Evolutionary conservation across 345 rosid species (phyloP), one percentile per base, ranked within the genome.

Genomic region (Boechera stricta): DNA sequence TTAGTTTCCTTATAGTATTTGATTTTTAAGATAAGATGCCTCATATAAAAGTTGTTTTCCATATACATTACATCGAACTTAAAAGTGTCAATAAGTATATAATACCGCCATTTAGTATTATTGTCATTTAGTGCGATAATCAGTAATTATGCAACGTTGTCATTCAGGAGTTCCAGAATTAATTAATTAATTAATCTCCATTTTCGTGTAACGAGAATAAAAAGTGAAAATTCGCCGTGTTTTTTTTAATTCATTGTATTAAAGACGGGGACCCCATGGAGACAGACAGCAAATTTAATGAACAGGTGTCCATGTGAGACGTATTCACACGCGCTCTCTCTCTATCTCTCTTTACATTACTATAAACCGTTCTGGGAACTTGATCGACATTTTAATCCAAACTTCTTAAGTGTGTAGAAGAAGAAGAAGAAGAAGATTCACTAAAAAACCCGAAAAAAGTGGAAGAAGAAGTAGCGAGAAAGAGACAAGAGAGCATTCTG

Each of bases 281-380:
- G 49, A 58, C 73, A 72, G 73, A 66, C 69, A 78, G 48, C 64
- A 59, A 78, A 78, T 9, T 78, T 7, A 78, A 33, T 33, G 77
- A 72, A 78, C 81, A 78, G 77, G 65, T 78, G 81, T 78, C 77
- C 77, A 72, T 78, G 76, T 66, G 77, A 72, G 67, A 78, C 49
- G 5, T 48, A 33, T 49, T 72, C 71, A 78, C 73, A 68, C 73
- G 72, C 77, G 59, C 79, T 47, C 79, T 64, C 49, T 64, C 13
- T 6, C 10, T 26, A 73, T 78, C 79, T 65, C 51, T 71, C 10
- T 6, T 1, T 18, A 64, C 11, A 39, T 18, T 64, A 41, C 21
- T 64, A 64, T 48, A 64, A 71, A 71, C 81, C 69, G 48, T 72
- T 54, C 80, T 76, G 39, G 48, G 64, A 26, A 76, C 28, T 31